phyloP scores from a whole-genome alignment of 192 early-diverging fungal species.

The Coemansia sp. region DNA sequence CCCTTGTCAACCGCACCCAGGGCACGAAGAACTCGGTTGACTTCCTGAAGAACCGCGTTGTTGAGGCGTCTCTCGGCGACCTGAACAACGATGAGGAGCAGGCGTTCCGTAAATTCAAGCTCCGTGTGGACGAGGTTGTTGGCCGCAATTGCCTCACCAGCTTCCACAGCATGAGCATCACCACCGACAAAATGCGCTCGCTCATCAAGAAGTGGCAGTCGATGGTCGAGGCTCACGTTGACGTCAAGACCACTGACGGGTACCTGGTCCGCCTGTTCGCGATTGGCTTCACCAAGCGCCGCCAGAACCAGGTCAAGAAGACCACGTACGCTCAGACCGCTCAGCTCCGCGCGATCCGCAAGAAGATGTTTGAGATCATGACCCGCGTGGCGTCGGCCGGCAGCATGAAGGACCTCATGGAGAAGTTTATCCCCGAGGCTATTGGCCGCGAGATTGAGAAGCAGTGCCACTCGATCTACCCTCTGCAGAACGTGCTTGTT shows the following conservation, averaged over 20 bases:
- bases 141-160: slow-evolving; percentile 99
- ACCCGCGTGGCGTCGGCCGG: slow-evolving; percentile 72
- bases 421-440: slow-evolving; percentile 93
- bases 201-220: slow-evolving; percentile 99
- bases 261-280: slow-evolving; percentile 97
- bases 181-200: slow-evolving; percentile 99
- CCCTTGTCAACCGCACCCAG: slow-evolving; percentile 99
- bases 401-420: slow-evolving; percentile 93
- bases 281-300: slow-evolving; percentile 95
- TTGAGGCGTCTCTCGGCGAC: slow-evolving; percentile 96
- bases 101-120: slow-evolving; percentile 96
- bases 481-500: slow-evolving; percentile 92
- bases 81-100: slow-evolving; percentile 88
- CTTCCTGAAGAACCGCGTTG: slow-evolving; percentile 91
- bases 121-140: slow-evolving; percentile 93
- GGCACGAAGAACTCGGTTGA: slow-evolving; percentile 97
- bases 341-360: slow-evolving; percentile 97
- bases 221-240: slow-evolving; percentile 93
- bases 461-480: slow-evolving; percentile 96
- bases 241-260: slow-evolving; percentile 99
- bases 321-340: slow-evolving; percentile 96
- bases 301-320: slow-evolving; percentile 91
- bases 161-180: slow-evolving; percentile 99
- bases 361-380: slow-evolving; percentile 99
- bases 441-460: slow-evolving; percentile 98